A percentile compares a stretch with the other conserved stretches of the same genome.
phyloP scores from a whole-genome alignment of 2,329 filamentous ascomycete genomes.

The Huntiella abstrusa region DNA sequence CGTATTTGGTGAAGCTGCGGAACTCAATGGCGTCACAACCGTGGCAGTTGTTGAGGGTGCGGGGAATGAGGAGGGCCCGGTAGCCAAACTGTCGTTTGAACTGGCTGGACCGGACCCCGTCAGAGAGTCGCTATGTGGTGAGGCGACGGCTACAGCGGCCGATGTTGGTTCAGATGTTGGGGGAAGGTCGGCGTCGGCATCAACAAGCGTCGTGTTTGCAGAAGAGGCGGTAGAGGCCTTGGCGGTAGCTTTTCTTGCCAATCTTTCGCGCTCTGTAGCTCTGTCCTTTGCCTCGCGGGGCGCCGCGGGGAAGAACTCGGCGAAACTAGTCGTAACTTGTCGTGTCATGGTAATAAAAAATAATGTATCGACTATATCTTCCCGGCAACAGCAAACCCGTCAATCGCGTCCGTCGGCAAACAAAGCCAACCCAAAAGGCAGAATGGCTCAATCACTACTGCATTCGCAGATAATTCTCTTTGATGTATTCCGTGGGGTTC shows the following conservation, averaged over 20 bases:
- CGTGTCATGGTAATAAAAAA: neutral
- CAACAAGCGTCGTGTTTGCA: neutral
- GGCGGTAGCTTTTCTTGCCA: slow-evolving; percentile 11
- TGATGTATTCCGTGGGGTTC: too few species aligned
- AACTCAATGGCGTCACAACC: slow-evolving; percentile 28
- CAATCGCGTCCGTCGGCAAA: too few species aligned
- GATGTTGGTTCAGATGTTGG: neutral
- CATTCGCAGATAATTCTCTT: too few species aligned
- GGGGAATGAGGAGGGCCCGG: neutral
- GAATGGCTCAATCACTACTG: too few species aligned
- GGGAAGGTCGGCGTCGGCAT: neutral
- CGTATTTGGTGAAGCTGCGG: neutral
- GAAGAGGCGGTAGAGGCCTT: neutral
- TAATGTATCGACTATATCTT: neutral
- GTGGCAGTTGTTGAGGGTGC: slow-evolving; percentile 18
- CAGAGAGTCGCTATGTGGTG: slow-evolving; percentile 43
- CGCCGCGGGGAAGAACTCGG: slow-evolving; percentile 69
- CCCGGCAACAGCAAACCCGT: too few species aligned
- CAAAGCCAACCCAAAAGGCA: too few species aligned
- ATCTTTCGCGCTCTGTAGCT: slow-evolving; percentile 41
- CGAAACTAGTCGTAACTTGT: slow-evolving; percentile 40
- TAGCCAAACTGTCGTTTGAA: slow-evolving; percentile 43
- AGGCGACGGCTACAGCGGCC: slow-evolving; percentile 21
- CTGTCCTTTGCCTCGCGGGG: slow-evolving; percentile 44
- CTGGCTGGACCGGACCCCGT: slow-evolving; percentile 55